Evolutionary conservation across 192 early-diverging fungal genomes (phyloP).

Genomic region (Entomortierella parvispora): DNA sequence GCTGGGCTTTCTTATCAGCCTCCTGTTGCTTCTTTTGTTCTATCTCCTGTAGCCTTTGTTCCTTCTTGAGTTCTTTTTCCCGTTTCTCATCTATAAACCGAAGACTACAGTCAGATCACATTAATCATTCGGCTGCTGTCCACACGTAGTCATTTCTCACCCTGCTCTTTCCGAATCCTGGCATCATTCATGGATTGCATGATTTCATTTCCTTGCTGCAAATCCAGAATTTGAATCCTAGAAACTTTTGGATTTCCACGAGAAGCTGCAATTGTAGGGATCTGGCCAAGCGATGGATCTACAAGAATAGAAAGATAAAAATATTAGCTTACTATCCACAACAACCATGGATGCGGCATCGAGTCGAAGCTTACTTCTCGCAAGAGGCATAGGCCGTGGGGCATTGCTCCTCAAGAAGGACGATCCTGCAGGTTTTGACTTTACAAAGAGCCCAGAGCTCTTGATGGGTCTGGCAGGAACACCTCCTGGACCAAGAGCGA

Average conservation of each 20-base stretch:
- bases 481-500: too few species aligned
- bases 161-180: conserved; percentile 31
- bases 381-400: conserved; percentile 38
- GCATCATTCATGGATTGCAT: conserved; percentile 48
- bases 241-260: conserved; percentile 31
- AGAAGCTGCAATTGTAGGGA: conserved; percentile 39
- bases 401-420: conserved; percentile 39
- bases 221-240: conserved; percentile 49
- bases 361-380: conserved; percentile 23
- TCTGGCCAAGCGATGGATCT: conserved; percentile 30
- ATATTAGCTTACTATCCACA: not conserved
- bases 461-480: conserved; percentile 29
- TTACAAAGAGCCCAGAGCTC: conserved; percentile 31
- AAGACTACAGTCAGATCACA: not conserved
- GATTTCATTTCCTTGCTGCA: conserved; percentile 52
- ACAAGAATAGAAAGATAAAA: not conserved
- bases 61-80: conserved; percentile 46
- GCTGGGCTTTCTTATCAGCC: conserved; percentile 44
- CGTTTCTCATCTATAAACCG: conserved; percentile 28
- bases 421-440: conserved; percentile 25
- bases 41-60: conserved; percentile 30
- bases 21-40: conserved; percentile 35
- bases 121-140: not conserved
- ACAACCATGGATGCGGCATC: not conserved
- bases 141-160: not conserved